Evolutionary conservation across 176 grass and related monocot genomes (phyloP), one percentile per base, ranked within the genome.

Genomic region (Phragmites australis): DNA sequence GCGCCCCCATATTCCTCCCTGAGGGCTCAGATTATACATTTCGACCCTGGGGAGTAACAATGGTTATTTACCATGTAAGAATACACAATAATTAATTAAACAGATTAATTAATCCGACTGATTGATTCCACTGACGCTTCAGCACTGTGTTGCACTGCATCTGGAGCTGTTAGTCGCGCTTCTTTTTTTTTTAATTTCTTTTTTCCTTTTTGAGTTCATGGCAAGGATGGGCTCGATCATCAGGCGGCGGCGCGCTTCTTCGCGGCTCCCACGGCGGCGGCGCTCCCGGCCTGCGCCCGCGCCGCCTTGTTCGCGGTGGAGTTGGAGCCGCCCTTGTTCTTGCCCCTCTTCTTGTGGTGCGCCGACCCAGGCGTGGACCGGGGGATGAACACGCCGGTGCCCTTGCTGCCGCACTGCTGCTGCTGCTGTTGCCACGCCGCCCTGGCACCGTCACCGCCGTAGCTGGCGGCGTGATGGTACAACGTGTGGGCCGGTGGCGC

Each of bases 381-480:
- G 13, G 89, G 89, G 81, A 91, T 91, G 81, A 91, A 91, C 16
- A 91, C 89, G 22, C 89, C 89, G 46, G 89, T 91, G 75, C 89
- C 89, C 84, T 88, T 91, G 85, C 85, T 84, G 43, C 80, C 75
- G 75, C 70, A 64, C 49, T 80, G 76, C 64, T 71, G 84, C 59
- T 63, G 83, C 15, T 66, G 82, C 7, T 76, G 77, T 63, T 60
- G 71, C 37, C 52, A 76, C 13, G 53, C 81, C 55, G 3, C 4
- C 44, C 52, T 54, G 62, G 9, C 56, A 32, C 8, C 30, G 79
- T 17, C 60, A 71, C 10, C 30, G 70, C 18, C 17, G 71, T 68
- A 89, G 87, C 76, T 89, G 83, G 83, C 65, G 78, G 72, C 83
- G 72, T 82, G 83, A 58, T 85, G 88, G 83, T 67, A 86, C 83